Evolutionary conservation across 129 eudicot genomes (phyloP).

Genomic region (Calendula officinalis): DNA sequence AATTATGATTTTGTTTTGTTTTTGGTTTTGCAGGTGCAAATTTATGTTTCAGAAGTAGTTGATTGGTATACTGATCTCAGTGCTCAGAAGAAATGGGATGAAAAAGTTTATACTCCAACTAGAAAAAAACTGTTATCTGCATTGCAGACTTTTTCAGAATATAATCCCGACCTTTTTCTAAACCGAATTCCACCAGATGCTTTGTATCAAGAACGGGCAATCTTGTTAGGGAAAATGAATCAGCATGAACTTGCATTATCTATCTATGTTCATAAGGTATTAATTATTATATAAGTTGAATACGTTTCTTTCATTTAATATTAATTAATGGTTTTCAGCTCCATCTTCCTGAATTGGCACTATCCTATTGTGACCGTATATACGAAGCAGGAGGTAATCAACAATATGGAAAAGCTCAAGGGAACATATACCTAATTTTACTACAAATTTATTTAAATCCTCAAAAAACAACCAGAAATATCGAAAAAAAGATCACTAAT

Average conservation of each 20-base stretch:
- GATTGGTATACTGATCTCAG: slow-evolving; percentile 74
- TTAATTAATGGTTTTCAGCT: slow-evolving; percentile 39
- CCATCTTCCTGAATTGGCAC: slow-evolving; percentile 90
- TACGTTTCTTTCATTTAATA: too few relatives aligned
- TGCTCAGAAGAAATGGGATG: slow-evolving; percentile 88
- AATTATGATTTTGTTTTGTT: not conserved
- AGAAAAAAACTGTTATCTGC: slow-evolving; percentile 87
- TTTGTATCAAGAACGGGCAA: slow-evolving; percentile 85
- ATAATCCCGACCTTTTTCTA: slow-evolving; percentile 71
- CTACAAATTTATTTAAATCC: slow-evolving; percentile 90
- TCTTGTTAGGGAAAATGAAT: slow-evolving; percentile 91
- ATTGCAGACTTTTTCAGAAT: slow-evolving; percentile 80
- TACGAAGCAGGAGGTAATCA: slow-evolving; percentile 73
- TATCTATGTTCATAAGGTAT: slow-evolving; percentile 90
- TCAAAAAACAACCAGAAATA: slow-evolving; percentile 57
- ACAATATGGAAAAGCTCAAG: slow-evolving; percentile 49
- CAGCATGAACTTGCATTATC: slow-evolving; percentile 97
- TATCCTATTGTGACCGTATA: slow-evolving; percentile 88
- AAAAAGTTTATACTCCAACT: slow-evolving; percentile 66
- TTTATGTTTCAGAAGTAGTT: slow-evolving; percentile 92
- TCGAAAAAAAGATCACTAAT: slow-evolving; percentile 27
- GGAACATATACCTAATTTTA: slow-evolving; percentile 71
- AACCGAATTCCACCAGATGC: slow-evolving; percentile 86
- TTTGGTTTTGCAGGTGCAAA: slow-evolving; percentile 68
- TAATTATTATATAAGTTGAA: not conserved